A percentile compares a stretch with the other conserved stretches of the same genome.
These are phyloP conservation scores for Leptographium flavum DNA, from an alignment of 2,329 filamentous ascomycete genomes.

Conservation along the genomic window DNA sequence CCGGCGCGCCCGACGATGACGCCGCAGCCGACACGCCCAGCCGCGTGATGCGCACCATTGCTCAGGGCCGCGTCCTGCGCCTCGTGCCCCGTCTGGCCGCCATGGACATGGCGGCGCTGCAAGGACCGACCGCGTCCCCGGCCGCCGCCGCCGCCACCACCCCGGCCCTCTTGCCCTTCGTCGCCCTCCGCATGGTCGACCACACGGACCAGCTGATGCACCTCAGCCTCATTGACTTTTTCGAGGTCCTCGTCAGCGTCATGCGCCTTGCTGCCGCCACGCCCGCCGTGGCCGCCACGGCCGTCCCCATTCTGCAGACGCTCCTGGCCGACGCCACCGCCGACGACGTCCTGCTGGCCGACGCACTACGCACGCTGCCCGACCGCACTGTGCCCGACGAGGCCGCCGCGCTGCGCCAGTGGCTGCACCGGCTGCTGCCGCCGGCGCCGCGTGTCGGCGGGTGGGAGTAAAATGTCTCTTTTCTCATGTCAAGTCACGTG, in stretches of 20 bases:
- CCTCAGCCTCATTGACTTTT: constrained; percentile 36
- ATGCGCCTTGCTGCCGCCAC: constrained; percentile 24
- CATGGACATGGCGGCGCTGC: constrained; percentile 28
- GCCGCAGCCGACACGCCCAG: no score
- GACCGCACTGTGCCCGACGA: constrained; percentile 37
- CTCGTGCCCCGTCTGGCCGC: constrained; percentile 34
- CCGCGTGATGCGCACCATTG: constrained; percentile 26
- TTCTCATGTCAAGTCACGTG: no score
- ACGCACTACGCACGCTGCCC: constrained; percentile 26
- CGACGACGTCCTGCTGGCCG: constrained; percentile 23
- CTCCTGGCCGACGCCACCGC: constrained; percentile 26
- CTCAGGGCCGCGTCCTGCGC: constrained; percentile 38
- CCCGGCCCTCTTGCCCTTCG: constrained; percentile 31
- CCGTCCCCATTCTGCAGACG: constrained; percentile 22
- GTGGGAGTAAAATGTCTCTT: no score
- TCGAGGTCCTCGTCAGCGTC: constrained; percentile 33
- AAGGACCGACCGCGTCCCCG: constrained; percentile 27
- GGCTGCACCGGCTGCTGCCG: constrained; percentile 27
- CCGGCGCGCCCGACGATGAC: no score
- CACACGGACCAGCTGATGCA: constrained; percentile 34
- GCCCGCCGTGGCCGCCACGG: constrained; percentile 14
- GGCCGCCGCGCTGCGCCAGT: constrained; percentile 29
- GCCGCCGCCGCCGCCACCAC: constrained; percentile 14
- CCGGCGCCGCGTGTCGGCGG: constrained; percentile 11
- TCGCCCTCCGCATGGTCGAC: constrained; percentile 36